Percentiles rank a stretch among this genome's conserved stretches.
phyloP scores from a whole-genome alignment of 2,329 filamentous ascomycete genomes.

The Pestalotiopsis sp. region DNA sequence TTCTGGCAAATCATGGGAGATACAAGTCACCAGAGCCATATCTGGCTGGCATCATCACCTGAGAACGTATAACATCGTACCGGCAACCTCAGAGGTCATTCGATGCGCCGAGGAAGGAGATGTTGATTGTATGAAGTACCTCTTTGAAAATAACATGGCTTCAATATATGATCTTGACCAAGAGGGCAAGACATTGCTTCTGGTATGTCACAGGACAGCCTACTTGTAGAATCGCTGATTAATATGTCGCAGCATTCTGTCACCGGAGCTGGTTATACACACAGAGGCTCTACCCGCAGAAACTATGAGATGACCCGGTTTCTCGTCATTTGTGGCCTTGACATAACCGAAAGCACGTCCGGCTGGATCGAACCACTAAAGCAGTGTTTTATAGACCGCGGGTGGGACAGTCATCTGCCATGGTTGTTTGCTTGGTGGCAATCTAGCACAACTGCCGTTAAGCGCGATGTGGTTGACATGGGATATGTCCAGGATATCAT shows the following conservation, averaged over 20 bases:
- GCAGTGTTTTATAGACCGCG: no score
- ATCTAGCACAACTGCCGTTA: background rate
- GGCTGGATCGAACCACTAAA: no score
- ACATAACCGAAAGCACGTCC: background rate
- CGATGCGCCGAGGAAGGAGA: background rate
- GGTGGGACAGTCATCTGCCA: background rate
- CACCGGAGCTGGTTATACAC: no score
- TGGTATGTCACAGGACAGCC: background rate
- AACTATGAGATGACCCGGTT: no score
- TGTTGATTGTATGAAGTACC: background rate
- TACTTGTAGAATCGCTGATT: background rate
- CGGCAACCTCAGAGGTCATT: background rate
- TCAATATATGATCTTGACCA: background rate
- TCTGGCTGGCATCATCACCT: background rate
- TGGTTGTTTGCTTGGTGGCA: background rate
- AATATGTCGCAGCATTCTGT: background rate
- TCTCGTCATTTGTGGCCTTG: background rate
- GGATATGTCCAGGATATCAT: no score
- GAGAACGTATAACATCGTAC: background rate
- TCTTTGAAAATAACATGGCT: background rate
- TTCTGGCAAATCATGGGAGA: background rate
- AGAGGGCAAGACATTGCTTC: rapidly evolving
- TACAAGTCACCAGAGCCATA: background rate
- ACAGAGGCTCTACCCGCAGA: no score
- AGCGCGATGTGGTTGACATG: background rate